phyloP scores from a whole-genome alignment of 768 basidiomycete genomes.

The Atractiella rhizophila region DNA sequence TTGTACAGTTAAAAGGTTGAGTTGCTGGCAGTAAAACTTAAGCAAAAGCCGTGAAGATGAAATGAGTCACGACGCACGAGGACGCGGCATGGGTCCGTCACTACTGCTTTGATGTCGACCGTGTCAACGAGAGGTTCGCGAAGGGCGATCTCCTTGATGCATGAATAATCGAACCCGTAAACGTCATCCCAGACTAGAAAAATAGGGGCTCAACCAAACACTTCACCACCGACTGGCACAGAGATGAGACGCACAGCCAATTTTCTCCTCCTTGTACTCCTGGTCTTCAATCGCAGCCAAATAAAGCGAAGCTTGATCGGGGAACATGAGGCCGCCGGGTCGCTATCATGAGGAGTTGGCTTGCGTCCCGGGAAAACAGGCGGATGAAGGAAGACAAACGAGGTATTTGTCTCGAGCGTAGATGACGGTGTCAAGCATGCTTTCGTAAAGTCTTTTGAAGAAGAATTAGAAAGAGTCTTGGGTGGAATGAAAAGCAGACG shows the following conservation, averaged over 20 bases:
- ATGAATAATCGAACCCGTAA: conserved; percentile 97
- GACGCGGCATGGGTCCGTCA: conserved; percentile 68
- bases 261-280: conserved; percentile 99
- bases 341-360: conserved; percentile 19
- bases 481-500: not conserved
- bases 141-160: conserved; percentile 95
- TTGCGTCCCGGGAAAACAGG: not conserved
- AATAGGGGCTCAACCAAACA: not conserved
- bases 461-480: not conserved
- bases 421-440: conserved; percentile 89
- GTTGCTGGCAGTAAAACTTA: conserved; percentile 30
- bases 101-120: conserved; percentile 88
- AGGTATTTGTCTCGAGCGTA: conserved; percentile 55
- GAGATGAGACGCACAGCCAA: conserved; percentile 50
- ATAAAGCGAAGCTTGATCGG: conserved; percentile 75
- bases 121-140: conserved; percentile 93
- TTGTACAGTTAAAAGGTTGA: conserved; percentile 68
- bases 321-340: conserved; percentile 74
- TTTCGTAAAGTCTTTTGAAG: conserved; percentile 72
- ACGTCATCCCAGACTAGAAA: conserved; percentile 93
- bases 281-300: conserved; percentile 95
- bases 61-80: conserved; percentile 31
- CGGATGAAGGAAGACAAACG: conserved; percentile 20
- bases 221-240: not conserved
- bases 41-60: not conserved